These are phyloP conservation scores for Tetrapisispora taiwanensis DNA, from an alignment of 805 yeast species.

Conservation along the genomic window DNA sequence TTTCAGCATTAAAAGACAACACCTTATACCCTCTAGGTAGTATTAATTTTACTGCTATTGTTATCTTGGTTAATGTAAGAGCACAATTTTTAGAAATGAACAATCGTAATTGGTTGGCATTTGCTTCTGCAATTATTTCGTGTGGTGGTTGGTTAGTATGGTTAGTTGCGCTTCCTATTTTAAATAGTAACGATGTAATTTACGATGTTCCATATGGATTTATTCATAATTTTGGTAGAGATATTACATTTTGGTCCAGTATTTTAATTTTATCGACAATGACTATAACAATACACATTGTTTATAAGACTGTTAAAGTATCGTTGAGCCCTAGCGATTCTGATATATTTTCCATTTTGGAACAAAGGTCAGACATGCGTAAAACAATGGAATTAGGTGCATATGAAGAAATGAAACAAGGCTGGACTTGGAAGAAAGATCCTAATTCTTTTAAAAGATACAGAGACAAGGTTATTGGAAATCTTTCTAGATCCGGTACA, in stretches of 20 bases:
- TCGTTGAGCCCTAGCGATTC: constrained; percentile 61
- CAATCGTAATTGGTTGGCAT: constrained; percentile 58
- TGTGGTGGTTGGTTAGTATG: constrained; percentile 79
- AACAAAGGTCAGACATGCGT: constrained; percentile 56
- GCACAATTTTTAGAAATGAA: constrained; percentile 73
- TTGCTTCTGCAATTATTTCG: constrained; percentile 57
- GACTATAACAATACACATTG: constrained; percentile 57
- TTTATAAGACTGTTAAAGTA: constrained; percentile 46
- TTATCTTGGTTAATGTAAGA: constrained; percentile 65
- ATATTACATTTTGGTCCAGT: constrained; percentile 81
- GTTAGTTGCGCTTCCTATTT: constrained; percentile 64
- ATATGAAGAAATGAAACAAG: constrained; percentile 59
- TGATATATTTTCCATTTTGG: constrained; percentile 69
- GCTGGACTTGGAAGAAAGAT: constrained; percentile 62
- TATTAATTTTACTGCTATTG: constrained; percentile 59
- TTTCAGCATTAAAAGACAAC: constrained; percentile 56
- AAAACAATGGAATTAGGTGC: constrained; percentile 65
- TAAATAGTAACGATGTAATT: constrained; percentile 47
- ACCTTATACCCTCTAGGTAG: constrained; percentile 77
- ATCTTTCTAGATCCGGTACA: not conserved
- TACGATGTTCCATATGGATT: constrained; percentile 67
- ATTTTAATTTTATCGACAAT: constrained; percentile 46
- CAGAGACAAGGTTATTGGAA: constrained; percentile 13
- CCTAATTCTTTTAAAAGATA: constrained; percentile 27
- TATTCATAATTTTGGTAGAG: constrained; percentile 62